Base-by-base conservation (phyloP, 176 grass and related monocot genomes). In the Phoenix roebelenii region DNA sequence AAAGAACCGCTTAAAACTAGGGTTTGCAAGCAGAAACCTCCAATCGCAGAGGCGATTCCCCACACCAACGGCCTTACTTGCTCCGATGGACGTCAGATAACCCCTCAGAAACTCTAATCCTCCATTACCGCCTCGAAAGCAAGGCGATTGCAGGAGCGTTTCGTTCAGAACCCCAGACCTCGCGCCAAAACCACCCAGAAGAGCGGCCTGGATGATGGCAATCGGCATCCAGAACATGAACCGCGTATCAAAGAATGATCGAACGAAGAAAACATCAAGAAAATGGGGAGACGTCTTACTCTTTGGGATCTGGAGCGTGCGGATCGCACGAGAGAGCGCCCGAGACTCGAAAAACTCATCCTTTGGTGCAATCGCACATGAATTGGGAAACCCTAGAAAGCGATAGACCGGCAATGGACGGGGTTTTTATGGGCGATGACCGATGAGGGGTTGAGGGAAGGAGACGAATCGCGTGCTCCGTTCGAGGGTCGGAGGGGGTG, bases 261-360 rank as follows among this genome's bases (percentile, higher is more conserved):
- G 16, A 71, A 55, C 48, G 15, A 20, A 18, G 25, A 50, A 6
- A 18, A 7, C 24, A 5, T 50, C 35, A 49, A 14, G 10, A 55
- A 18, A 24, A 52, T 72, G 12, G 35, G 9, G 35, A 44, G 35
- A 44, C 2, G 35, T 2, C 35, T 67, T 58, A 96, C 86, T 55
- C 73, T 74, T 54, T 68, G 62, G 55, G 82, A 72, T 22, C 79
- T 73, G 66, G 82, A 68, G 73, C 79, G 79, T 1, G 66, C 76
- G 76, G 87, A 98, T 73, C 84, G 82, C 68, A 60, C 63, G 75
- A 96, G 72, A 57, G 68, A 81, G 55, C 86, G 87, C 35, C 64
- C 72, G 61, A 96, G 65, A 68, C 77, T 39, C 62, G 83, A 60
- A 68, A 88, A 75, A 63, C 58, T 83, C 91, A 95, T 95, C 70